Evolutionary conservation across 345 rosid species (phyloP), one percentile per base, ranked within the genome.

Genomic region (Cardamine resedifolia): DNA sequence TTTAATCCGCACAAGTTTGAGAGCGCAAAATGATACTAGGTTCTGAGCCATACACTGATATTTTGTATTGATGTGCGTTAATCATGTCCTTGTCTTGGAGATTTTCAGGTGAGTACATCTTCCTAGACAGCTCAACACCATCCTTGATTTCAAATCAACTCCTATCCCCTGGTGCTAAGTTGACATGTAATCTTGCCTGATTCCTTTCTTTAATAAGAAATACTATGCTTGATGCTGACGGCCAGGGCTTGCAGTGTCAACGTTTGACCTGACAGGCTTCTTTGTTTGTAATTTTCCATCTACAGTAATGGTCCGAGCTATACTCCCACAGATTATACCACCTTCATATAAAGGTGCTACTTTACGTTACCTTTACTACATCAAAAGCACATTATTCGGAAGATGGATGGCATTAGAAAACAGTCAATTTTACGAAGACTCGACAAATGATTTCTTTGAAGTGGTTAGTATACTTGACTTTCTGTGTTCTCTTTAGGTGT

Each of bases 311-410:
- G 85, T 91, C 59, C 85, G 96, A 55, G 81, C 86, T 77, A 77
- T 64, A 75, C 83, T 95, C 72, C 96, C 99, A 26, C 75, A 71
- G 59, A 65, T 86, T 58, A 74, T 95, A 83, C 99, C 96, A 16
- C 99, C 99, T 55, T 88, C 96, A 33, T 95, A 85, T 73, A 86
- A 77, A 72, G 99, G 99, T 71, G 77, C 93, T 56, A 86, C 97
- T 36, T 74, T 91, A 81, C 96, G 99, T 65, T 95, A 91, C 75
- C 59, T 88, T 45, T 95, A 91, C 85, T 95, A 85, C 68, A 79
- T 95, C 30, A 87, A 81, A 83, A 68, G 84, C 83, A 77, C 80
- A 58, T 73, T 95, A 78, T 77, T 58, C 45, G 90, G 84, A 65
- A 82, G 74, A 65, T 82, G 89, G 96, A 79, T 88, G 81, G 70